Evolutionary conservation across 2,329 filamentous ascomycete species (phyloP).

Genomic region (Scortechinia acanthostroma): DNA sequence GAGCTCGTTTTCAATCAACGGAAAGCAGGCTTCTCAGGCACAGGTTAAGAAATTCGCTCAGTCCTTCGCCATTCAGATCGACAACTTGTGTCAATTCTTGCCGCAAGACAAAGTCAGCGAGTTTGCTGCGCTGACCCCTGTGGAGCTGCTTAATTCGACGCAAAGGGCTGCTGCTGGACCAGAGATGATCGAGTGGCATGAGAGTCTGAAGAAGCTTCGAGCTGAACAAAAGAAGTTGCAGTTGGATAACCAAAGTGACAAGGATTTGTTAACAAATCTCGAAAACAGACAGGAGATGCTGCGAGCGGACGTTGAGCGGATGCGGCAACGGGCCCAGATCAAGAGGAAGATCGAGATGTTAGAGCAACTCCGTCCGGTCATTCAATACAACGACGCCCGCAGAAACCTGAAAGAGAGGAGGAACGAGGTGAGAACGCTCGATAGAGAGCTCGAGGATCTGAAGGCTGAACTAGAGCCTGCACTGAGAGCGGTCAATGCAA

Average conservation of each 20-base stretch:
- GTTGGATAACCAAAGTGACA: conserved; percentile 35
- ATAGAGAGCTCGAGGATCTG: conserved; percentile 50
- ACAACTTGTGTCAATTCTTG: conserved; percentile 70
- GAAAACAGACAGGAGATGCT: conserved; percentile 59
- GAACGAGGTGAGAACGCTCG: conserved; percentile 43
- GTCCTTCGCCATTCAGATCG: conserved; percentile 63
- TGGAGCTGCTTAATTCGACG: conserved; percentile 57
- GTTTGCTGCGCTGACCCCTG: conserved; percentile 57
- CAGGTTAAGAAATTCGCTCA: conserved; percentile 43
- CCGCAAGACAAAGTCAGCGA: conserved; percentile 70
- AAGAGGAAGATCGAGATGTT: conserved; percentile 58
- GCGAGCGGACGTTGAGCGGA: conserved; percentile 74
- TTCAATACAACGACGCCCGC: conserved; percentile 53
- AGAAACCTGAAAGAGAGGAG: conserved; percentile 44
- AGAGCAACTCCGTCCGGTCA: conserved; percentile 56
- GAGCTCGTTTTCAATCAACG: conserved; percentile 50
- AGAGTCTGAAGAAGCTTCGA: conserved; percentile 50
- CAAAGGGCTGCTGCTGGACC: conserved; percentile 59
- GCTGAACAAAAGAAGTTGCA: conserved; percentile 44
- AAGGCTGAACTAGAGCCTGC: conserved; percentile 21
- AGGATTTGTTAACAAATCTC: conserved; percentile 39
- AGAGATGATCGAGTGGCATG: conserved; percentile 58
- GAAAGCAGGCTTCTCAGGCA: conserved; percentile 32
- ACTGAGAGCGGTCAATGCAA: conserved; percentile 32
- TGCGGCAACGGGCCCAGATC: conserved; percentile 68